phyloP scores from a whole-genome alignment of 805 yeast species.

The Candida taoyuanica region DNA sequence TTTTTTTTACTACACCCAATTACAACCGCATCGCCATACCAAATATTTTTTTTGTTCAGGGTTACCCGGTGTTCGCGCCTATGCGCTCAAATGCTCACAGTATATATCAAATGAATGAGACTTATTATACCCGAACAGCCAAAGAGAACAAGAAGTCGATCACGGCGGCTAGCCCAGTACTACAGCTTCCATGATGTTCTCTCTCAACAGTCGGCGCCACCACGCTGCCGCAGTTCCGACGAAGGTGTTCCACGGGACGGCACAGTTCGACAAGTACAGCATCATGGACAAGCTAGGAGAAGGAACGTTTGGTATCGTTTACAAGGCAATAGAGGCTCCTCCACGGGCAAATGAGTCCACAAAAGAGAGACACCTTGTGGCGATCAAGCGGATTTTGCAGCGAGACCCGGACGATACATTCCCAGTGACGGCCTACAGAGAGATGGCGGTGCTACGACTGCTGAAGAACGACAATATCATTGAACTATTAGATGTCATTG shows the following conservation, averaged over 20 bases:
- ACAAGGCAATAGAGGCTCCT: conserved; percentile 52
- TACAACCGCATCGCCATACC: no score
- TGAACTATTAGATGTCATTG: conserved; percentile 74
- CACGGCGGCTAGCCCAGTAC: no score
- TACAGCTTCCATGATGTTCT: no score
- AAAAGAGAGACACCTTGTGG: conserved; percentile 51
- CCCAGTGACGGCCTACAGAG: conserved; percentile 94
- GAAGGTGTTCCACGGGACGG: conserved; percentile 4
- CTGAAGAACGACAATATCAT: conserved; percentile 68
- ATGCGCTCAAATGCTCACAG: no score
- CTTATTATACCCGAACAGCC: no score
- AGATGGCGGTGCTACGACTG: conserved; percentile 73
- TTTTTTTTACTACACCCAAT: no score
- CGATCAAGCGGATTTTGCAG: conserved; percentile 75
- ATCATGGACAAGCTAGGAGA: conserved; percentile 54
- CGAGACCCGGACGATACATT: conserved; percentile 47
- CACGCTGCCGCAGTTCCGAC: background rate
- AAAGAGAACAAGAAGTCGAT: no score
- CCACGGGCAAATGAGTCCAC: background rate
- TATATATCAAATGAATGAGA: no score
- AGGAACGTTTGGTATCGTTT: conserved; percentile 89
- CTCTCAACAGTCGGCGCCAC: background rate
- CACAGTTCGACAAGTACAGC: conserved; percentile 2
- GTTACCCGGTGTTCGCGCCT: no score
- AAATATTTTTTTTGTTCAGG: no score